phyloP scores from a whole-genome alignment of 768 basidiomycete species.

The Glaciozyma antarctica region DNA sequence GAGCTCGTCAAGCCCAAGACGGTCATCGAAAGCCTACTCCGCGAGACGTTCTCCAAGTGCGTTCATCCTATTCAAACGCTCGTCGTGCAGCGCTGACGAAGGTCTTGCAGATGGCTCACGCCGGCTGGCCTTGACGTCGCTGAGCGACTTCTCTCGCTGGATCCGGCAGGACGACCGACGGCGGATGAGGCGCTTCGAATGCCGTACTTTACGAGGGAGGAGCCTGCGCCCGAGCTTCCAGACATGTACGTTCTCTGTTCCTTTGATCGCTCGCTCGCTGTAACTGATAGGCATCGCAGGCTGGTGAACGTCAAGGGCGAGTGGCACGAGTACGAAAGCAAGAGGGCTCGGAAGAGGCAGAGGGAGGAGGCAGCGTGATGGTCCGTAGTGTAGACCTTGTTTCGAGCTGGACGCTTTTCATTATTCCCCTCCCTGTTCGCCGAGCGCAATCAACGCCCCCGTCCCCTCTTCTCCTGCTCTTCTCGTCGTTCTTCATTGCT shows the following conservation, averaged over 20 bases:
- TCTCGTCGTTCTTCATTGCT: no score
- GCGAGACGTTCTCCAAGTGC: slow-evolving; percentile 76
- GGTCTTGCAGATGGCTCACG: slow-evolving; percentile 54
- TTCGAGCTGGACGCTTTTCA: no score
- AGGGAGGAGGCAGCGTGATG: slow-evolving; percentile 3
- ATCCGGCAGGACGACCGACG: slow-evolving; percentile 65
- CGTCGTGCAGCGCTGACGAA: background rate
- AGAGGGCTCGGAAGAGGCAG: slow-evolving; percentile 51
- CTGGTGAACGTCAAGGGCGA: slow-evolving; percentile 77
- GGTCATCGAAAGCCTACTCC: slow-evolving; percentile 60
- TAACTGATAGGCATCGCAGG: slow-evolving; percentile 35
- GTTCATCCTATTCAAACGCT: slow-evolving; percentile 12
- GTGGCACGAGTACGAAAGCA: slow-evolving; percentile 97
- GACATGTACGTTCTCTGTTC: slow-evolving; percentile 53
- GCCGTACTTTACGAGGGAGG: slow-evolving; percentile 74
- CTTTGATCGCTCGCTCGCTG: background rate
- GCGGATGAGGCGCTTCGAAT: slow-evolving; percentile 71
- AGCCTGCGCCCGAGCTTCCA: slow-evolving; percentile 63
- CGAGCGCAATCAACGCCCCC: no score
- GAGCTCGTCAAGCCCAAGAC: slow-evolving; percentile 92
- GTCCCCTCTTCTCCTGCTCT: no score
- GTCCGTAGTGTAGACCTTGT: background rate
- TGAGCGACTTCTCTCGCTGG: slow-evolving; percentile 65
- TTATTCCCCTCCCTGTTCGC: no score
- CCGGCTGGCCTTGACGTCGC: slow-evolving; percentile 81